Evolutionary conservation across 495 filamentous ascomycete species (phyloP).

Genomic region (Talaromyces nanjingensis): DNA sequence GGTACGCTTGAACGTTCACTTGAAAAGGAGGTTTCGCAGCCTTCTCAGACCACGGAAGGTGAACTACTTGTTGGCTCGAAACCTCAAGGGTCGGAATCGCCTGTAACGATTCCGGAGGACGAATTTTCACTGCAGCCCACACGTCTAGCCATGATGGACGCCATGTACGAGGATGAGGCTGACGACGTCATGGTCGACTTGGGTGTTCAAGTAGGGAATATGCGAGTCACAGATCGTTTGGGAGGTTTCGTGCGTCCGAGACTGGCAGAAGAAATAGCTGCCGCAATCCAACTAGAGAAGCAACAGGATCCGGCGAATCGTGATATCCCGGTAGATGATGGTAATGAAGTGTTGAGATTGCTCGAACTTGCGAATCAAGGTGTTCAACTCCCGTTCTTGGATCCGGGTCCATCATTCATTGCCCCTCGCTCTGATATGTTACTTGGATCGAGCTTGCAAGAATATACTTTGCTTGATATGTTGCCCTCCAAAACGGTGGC

Average conservation of each 20-base stretch:
- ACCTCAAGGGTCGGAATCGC: not conserved
- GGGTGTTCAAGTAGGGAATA: constrained; percentile 60
- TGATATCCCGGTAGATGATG: not conserved
- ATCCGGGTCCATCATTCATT: constrained; percentile 46
- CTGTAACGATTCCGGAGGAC: not conserved
- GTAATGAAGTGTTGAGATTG: not conserved
- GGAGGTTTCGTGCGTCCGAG: constrained; percentile 32
- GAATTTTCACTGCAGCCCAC: constrained; percentile 16
- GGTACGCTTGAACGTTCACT: constrained; percentile 57
- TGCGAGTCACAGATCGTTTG: constrained; percentile 67
- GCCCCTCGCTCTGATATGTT: constrained; percentile 61
- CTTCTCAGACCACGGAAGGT: not conserved
- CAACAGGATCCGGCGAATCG: not conserved
- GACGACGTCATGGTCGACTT: constrained; percentile 60
- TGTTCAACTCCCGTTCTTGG: constrained; percentile 20
- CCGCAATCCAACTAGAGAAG: not conserved
- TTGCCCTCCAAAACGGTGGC: constrained; percentile 43
- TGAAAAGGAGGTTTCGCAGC: constrained; percentile 32
- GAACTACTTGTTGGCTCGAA: not conserved
- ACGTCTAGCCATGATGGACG: constrained; percentile 49
- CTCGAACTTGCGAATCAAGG: constrained; percentile 7
- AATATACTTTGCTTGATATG: constrained; percentile 45
- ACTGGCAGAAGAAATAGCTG: constrained; percentile 5
- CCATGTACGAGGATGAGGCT: constrained; percentile 57
- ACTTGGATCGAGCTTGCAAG: constrained; percentile 45